phyloP scores from a whole-genome alignment of 352 stramenopile species.

The Globisporangium cystogenes region DNA sequence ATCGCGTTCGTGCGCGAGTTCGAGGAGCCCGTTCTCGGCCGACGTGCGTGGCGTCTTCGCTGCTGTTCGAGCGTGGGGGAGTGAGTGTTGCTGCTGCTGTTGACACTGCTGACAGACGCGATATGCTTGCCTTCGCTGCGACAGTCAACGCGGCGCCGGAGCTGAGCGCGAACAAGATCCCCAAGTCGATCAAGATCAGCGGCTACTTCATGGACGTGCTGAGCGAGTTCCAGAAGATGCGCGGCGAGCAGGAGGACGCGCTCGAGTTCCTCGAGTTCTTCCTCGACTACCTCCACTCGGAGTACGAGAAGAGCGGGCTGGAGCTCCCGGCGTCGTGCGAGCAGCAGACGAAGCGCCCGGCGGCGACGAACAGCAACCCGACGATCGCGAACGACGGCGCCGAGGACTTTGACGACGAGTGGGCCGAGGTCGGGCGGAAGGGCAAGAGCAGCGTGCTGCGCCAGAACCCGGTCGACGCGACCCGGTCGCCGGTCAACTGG shows the following conservation, averaged over 20 bases:
- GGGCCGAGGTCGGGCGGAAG: slow-evolving; percentile 71
- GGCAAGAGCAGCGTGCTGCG: slow-evolving; percentile 76
- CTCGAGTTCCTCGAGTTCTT: slow-evolving; percentile 87
- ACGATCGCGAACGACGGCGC: slow-evolving; percentile 8
- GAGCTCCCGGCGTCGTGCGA: slow-evolving; percentile 51
- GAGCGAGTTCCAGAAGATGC: slow-evolving; percentile 78
- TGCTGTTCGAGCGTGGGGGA: no score
- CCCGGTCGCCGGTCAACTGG: slow-evolving; percentile 77
- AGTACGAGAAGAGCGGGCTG: slow-evolving; percentile 73
- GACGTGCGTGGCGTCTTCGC: slow-evolving; percentile 50
- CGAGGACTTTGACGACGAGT: slow-evolving; percentile 53
- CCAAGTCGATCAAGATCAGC: slow-evolving; percentile 71
- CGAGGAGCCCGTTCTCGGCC: slow-evolving; percentile 66
- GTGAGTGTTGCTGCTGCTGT: no score
- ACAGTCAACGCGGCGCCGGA: slow-evolving; percentile 8
- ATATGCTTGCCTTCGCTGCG: slow-evolving; percentile 2
- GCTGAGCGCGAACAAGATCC: slow-evolving; percentile 34
- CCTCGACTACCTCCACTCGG: slow-evolving; percentile 74
- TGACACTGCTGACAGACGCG: background rate
- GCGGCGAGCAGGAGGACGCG: slow-evolving; percentile 76
- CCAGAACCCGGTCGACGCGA: slow-evolving; percentile 61
- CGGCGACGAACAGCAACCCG: slow-evolving; percentile 11
- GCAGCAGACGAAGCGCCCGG: slow-evolving; percentile 45
- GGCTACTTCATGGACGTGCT: slow-evolving; percentile 81
- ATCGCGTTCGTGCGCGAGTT: slow-evolving; percentile 77